These are phyloP conservation scores for Leishmania amazonensis DNA, from an alignment of 208 protist species.

Conservation along the genomic window DNA sequence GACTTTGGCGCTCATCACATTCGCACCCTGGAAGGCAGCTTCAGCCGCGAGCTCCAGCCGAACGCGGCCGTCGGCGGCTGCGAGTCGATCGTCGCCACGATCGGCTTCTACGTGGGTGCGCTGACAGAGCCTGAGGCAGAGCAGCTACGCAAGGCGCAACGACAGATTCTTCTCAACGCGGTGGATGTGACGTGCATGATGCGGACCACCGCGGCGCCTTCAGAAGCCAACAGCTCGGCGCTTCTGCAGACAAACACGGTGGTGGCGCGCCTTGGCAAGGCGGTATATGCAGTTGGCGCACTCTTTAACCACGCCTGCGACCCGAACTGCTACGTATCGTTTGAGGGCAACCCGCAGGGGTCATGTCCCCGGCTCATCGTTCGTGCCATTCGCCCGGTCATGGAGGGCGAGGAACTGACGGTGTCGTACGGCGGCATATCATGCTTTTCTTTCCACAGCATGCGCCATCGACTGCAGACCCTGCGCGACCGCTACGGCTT, in stretches of 20 bases:
- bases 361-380: conserved; percentile 57
- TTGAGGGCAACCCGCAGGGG: conserved; percentile 76
- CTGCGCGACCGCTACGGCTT: conserved; percentile 82
- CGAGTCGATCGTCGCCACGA: conserved; percentile 65
- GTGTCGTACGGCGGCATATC: conserved; percentile 79
- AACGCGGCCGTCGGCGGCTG: conserved; percentile 61
- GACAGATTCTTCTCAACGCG: conserved; percentile 70
- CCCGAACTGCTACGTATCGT: conserved; percentile 84
- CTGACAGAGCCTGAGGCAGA: conserved; percentile 59
- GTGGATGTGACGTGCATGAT: conserved; percentile 65
- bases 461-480: conserved; percentile 64
- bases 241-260: conserved; percentile 54
- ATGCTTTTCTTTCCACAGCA: conserved; percentile 76
- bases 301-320: conserved; percentile 87
- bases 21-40: conserved; percentile 49
- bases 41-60: conserved; percentile 62
- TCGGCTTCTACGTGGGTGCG: conserved; percentile 70
- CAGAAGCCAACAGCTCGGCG: conserved; percentile 26
- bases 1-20: conserved; percentile 47
- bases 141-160: conserved; percentile 68
- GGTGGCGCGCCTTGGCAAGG: conserved; percentile 65
- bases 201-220: conserved; percentile 30
- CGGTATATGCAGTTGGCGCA: conserved; percentile 59
- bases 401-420: conserved; percentile 79
- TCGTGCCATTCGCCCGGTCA: conserved; percentile 63